Conservation (phyloP, 1,139 yeast species). For the Suhomyces coccinellae region DNA sequence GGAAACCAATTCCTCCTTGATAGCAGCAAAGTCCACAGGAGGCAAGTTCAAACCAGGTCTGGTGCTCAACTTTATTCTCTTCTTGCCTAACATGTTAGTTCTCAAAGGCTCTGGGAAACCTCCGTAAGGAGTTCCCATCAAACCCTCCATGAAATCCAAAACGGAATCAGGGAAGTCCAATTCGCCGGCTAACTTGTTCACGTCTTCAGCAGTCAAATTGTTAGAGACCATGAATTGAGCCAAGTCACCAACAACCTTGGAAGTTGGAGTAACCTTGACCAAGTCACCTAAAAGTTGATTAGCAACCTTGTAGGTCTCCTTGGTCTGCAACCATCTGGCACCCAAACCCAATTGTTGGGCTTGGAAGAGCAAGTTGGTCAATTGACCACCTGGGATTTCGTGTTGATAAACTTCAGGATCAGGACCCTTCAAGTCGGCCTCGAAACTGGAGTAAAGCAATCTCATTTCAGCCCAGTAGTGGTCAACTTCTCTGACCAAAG, state of each 20-base stretch:
- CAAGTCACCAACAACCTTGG: conserved; percentile 97
- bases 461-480: conserved; percentile 99
- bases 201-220: conserved; percentile 82
- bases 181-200: conserved; percentile 78
- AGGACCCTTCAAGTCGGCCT: conserved; percentile 98
- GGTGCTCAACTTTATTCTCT: conserved; percentile 82
- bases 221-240: conserved; percentile 99
- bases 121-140: conserved; percentile 99
- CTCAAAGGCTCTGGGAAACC: conserved; percentile 99
- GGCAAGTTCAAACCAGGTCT: conserved; percentile 90
- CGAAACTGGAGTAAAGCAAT: conserved; percentile 92
- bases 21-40: conserved; percentile 74
- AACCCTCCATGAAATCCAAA: conserved; percentile 96
- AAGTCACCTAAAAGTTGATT: conserved; percentile 89
- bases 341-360: conserved; percentile 99
- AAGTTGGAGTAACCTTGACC: conserved; percentile 98
- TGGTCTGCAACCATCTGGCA: conserved; percentile 92
- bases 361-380: conserved; percentile 95
- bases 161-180: conserved; percentile 98
- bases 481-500: conserved; percentile 78
- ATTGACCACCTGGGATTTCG: conserved; percentile 99
- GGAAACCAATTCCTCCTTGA: conserved; percentile 69
- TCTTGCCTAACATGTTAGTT: conserved; percentile 75
- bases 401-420: conserved; percentile 98
- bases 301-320: conserved; percentile 89